Percentiles rank a stretch among this genome's conserved stretches.
phyloP scores from a whole-genome alignment of 768 basidiomycete species.

The Clitopilus passeckerianus region DNA sequence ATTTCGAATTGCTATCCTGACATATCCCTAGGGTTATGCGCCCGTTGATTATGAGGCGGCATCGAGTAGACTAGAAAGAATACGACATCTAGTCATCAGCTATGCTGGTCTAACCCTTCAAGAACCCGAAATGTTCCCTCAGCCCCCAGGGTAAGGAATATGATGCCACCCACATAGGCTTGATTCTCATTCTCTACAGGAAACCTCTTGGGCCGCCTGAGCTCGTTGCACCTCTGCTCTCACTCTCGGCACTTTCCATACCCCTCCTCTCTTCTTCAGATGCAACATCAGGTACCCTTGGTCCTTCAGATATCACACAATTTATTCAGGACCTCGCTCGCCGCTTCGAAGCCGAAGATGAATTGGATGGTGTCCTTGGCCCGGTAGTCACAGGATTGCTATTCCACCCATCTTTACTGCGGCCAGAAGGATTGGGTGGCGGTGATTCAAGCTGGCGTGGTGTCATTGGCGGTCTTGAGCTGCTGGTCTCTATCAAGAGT shows the following conservation, averaged over 20 bases:
- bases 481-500: slow-evolving; percentile 74
- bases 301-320: slow-evolving; percentile 64
- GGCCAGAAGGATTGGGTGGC: slow-evolving; percentile 66
- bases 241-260: slow-evolving; percentile 62
- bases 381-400: slow-evolving; percentile 61
- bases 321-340: slow-evolving; percentile 82
- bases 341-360: slow-evolving; percentile 77
- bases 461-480: slow-evolving; percentile 75
- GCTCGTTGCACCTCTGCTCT: slow-evolving; percentile 76
- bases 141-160: slow-evolving; percentile 61
- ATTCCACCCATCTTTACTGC: slow-evolving; percentile 59
- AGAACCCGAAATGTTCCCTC: slow-evolving; percentile 93
- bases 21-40: slow-evolving; percentile 43
- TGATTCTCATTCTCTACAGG: slow-evolving; percentile 26
- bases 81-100: slow-evolving; percentile 79
- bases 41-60: slow-evolving; percentile 62
- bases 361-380: slow-evolving; percentile 74
- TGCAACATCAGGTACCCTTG: slow-evolving; percentile 44
- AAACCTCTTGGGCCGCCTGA: slow-evolving; percentile 75
- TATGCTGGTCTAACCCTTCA: slow-evolving; percentile 87
- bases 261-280: slow-evolving; percentile 52
- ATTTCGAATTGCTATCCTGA: neutral
- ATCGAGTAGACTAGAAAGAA: slow-evolving; percentile 59
- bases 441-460: slow-evolving; percentile 84
- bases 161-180: neutral